phyloP scores from a whole-genome alignment of 495 filamentous ascomycete genomes.

The Aspergillus leporis region DNA sequence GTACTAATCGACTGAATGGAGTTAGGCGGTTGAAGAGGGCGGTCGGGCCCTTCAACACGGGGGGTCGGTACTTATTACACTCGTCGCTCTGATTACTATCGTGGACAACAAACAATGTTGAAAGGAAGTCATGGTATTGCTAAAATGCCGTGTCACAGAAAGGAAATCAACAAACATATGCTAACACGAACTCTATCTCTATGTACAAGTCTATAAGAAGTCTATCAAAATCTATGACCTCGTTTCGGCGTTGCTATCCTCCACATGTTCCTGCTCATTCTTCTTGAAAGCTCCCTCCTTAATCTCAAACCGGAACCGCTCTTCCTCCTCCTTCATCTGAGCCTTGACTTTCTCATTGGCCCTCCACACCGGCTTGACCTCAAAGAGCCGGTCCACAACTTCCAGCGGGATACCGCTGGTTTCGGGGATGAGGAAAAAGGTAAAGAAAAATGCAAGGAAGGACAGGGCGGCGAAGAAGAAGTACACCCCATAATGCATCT shows the following conservation, averaged over 20 bases:
- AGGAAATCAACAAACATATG: no score
- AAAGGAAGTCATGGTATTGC: no score
- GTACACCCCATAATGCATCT: conserved; percentile 70
- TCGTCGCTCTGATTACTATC: no score
- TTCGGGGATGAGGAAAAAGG: conserved; percentile 67
- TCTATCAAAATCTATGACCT: not conserved
- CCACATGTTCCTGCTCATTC: conserved; percentile 16
- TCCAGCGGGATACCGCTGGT: conserved; percentile 58
- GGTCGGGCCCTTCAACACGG: no score
- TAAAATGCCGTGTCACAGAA: no score
- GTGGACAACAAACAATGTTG: no score
- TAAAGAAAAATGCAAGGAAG: conserved; percentile 63
- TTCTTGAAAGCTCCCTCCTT: conserved; percentile 27
- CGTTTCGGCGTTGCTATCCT: conserved; percentile 6
- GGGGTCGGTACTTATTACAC: no score
- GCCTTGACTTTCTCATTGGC: conserved; percentile 46
- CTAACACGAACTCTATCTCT: no score
- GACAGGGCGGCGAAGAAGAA: conserved; percentile 76
- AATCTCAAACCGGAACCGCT: conserved; percentile 36
- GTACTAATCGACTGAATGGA: no score
- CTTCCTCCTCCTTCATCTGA: conserved; percentile 36
- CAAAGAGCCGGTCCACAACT: conserved; percentile 57
- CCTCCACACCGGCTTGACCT: conserved; percentile 51
- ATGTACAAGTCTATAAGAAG: not conserved
- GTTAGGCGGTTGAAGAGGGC: no score